Percentiles rank a stretch among this genome's conserved stretches.
These are phyloP conservation scores for Trichoderma guizhouense DNA, from an alignment of 2,329 filamentous ascomycete genomes.

Conservation along the genomic window DNA sequence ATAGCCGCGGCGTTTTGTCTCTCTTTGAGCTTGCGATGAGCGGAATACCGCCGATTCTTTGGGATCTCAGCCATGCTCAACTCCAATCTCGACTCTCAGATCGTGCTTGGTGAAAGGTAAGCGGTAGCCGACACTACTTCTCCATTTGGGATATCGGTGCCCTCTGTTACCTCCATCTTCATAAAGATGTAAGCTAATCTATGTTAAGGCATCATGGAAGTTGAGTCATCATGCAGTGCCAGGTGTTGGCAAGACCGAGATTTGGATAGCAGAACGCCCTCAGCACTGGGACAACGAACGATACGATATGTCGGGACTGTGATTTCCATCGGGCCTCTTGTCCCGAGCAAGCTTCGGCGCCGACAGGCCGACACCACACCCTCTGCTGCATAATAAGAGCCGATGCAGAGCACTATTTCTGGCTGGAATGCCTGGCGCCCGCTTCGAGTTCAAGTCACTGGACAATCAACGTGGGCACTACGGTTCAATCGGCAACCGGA, in stretches of 20 bases:
- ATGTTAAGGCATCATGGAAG: background rate
- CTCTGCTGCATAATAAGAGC: background rate
- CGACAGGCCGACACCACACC: background rate
- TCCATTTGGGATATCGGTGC: background rate
- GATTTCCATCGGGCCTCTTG: background rate
- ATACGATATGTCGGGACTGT: background rate
- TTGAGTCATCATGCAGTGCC: background rate
- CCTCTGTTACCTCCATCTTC: background rate
- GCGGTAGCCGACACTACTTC: background rate
- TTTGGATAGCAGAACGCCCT: background rate
- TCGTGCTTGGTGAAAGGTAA: background rate
- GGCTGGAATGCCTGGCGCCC: background rate
- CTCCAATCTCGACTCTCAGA: background rate
- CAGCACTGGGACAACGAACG: background rate
- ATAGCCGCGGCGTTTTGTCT: background rate
- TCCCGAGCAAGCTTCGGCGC: background rate
- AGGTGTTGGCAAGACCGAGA: background rate
- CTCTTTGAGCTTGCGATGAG: background rate
- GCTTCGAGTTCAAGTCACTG: background rate
- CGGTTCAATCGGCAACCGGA: background rate
- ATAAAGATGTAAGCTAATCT: background rate
- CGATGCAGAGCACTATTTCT: background rate
- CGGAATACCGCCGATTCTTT: background rate
- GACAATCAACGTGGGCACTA: background rate
- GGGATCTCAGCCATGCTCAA: background rate